Evolutionary conservation across 805 yeast species (phyloP).

Genomic region (Candida gorgasii): DNA sequence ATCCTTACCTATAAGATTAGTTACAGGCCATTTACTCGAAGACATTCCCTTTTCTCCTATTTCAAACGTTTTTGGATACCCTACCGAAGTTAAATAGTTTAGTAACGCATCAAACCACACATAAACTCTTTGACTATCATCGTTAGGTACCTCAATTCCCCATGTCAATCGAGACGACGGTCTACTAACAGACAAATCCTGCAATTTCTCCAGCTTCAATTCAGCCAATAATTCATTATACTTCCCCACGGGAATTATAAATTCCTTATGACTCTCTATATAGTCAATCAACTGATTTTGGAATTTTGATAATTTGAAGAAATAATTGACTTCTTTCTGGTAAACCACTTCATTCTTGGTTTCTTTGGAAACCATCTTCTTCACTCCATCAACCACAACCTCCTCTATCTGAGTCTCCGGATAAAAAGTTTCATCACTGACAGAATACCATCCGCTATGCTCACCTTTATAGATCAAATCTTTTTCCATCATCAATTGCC

Average conservation of each 20-base stretch:
- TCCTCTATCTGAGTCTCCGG: conserved; percentile 73
- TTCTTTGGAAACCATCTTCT: conserved; percentile 55
- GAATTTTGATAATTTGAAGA: conserved; percentile 71
- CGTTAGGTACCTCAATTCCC: conserved; percentile 90
- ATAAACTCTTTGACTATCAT: conserved; percentile 74
- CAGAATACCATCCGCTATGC: conserved; percentile 93
- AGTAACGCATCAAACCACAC: conserved; percentile 97
- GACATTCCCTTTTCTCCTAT: neutral
- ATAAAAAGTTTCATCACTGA: conserved; percentile 92
- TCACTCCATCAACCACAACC: conserved; percentile 25
- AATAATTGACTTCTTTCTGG: conserved; percentile 83
- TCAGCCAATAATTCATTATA: conserved; percentile 58
- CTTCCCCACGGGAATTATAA: conserved; percentile 66
- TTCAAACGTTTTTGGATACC: conserved; percentile 38
- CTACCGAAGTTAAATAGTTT: conserved; percentile 76
- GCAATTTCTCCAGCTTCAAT: conserved; percentile 46
- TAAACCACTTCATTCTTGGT: conserved; percentile 73
- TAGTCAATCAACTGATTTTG: conserved; percentile 51
- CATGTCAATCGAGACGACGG: conserved; percentile 76
- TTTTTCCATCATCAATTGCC: conserved; percentile 60
- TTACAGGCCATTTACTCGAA: conserved; percentile 58
- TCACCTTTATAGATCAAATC: conserved; percentile 78
- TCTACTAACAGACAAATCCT: conserved; percentile 84
- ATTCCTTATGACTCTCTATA: conserved; percentile 50
- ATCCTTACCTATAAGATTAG: conserved; percentile 90